A percentile compares a stretch with the other conserved stretches of the same genome.
phyloP scores from a whole-genome alignment of 805 yeast genomes.

The Barnettozyma botsteinii region DNA sequence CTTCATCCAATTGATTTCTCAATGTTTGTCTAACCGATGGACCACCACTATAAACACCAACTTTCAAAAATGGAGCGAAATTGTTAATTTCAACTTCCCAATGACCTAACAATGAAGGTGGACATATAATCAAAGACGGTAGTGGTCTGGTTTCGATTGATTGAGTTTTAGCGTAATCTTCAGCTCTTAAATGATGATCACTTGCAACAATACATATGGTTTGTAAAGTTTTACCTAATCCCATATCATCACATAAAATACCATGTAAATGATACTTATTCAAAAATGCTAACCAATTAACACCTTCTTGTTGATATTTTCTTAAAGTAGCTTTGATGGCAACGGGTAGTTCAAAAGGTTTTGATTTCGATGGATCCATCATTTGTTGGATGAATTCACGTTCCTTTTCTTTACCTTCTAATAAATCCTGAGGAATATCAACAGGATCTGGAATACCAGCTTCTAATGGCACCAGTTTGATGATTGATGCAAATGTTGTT shows the following conservation, averaged over 20 bases:
- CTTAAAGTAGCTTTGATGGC: conserved; percentile 88
- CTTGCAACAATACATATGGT: conserved; percentile 96
- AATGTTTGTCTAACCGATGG: conserved; percentile 64
- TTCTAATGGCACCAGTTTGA: conserved; percentile 92
- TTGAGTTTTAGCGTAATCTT: conserved; percentile 53
- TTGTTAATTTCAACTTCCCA: conserved; percentile 95
- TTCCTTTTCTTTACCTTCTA: conserved; percentile 88
- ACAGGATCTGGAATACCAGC: conserved; percentile 96
- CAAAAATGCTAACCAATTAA: conserved; percentile 94
- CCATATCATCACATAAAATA: conserved; percentile 98
- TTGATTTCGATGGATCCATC: conserved; percentile 93
- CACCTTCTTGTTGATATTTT: conserved; percentile 96
- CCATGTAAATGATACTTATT: conserved; percentile 96
- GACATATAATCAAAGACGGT: conserved; percentile 87
- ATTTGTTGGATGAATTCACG: conserved; percentile 92
- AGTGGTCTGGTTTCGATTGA: conserved; percentile 64
- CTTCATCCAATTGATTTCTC: conserved; percentile 43
- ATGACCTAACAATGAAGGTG: conserved; percentile 96
- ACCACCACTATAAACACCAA: conserved; percentile 88
- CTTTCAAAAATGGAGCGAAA: conserved; percentile 81
- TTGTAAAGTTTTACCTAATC: conserved; percentile 93
- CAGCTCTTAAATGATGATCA: conserved; percentile 83
- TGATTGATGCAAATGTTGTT: conserved; percentile 92
- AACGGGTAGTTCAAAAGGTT: conserved; percentile 84
- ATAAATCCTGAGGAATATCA: conserved; percentile 77